Base-by-base conservation (phyloP, 805 yeast species). In the Kluyveromyces siamensis region DNA sequence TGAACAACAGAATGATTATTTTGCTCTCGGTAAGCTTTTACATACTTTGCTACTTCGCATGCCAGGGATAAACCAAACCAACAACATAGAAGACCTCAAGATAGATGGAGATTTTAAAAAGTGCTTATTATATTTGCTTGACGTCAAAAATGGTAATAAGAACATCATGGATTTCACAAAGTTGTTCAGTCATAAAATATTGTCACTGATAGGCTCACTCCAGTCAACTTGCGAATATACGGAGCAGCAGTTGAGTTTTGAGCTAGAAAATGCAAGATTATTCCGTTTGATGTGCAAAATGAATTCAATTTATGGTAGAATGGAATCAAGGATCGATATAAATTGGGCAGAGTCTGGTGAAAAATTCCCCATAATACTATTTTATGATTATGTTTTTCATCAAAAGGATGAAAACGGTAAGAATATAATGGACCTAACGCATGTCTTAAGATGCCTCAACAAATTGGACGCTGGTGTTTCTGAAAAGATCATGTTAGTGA, bases 401-500 rank as follows among this genome's bases (percentile, higher is more conserved):
- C 95, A 87, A 62, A 76, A 74, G 37, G 89, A 87, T 63, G 90
- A 84, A 46, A 66, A 66, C 21, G 96, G 96, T 13, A 75, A 76
- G 57, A 89, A 96, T 2, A 77, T 81, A 1, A 69, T 88, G 49
- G 96, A 93, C 65, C 71, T 93, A 56, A 82, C 89, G 0, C 88
- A 88, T 63, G 90, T 89, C 6, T 69, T 93, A 51, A 72, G 79
- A 45, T 79, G 84, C 57, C 70, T 93, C 59, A 91, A 91, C 68
- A 93, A 91, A 66, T 71, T 93, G 54, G 99, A 93, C 62, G 95
- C 91, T 6, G 98, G 97, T 1, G 75, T 84, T 35, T 89, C 87
- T 46, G 99, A 93, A 66, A 81, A 79, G 55, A 67, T 93, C 14
- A 70, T 90, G 62, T 73, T 93, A 46, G 87, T 88, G 1, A 83